phyloP scores from a whole-genome alignment of 2,329 filamentous ascomycete genomes.

The Sclerotinia minor region DNA sequence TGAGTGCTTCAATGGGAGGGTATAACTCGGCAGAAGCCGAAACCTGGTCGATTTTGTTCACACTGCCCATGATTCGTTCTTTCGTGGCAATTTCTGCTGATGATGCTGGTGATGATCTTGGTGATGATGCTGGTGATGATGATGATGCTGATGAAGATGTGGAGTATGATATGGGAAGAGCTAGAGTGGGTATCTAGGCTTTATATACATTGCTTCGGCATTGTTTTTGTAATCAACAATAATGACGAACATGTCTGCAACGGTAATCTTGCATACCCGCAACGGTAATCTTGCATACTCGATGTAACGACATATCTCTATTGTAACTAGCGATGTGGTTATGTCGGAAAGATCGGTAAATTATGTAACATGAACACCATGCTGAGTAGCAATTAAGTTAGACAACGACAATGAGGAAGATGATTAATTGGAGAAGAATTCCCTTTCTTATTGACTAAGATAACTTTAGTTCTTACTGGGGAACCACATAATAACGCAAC shows the following conservation, averaged over 20 bases:
- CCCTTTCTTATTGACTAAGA: neutral
- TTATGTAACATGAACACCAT: no score
- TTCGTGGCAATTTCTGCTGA: neutral
- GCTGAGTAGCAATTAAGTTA: no score
- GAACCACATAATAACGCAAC: neutral
- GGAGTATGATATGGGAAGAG: neutral
- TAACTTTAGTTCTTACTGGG: neutral
- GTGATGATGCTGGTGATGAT: neutral
- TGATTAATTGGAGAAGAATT: neutral
- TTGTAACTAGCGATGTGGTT: neutral
- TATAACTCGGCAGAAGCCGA: neutral
- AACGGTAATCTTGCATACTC: neutral
- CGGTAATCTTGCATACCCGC: neutral
- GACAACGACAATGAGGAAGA: neutral
- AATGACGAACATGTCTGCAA: neutral
- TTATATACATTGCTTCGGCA: neutral
- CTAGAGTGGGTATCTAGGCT: neutral
- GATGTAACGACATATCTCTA: neutral
- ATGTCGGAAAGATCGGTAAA: neutral
- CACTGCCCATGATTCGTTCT: neutral
- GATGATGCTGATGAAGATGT: neutral
- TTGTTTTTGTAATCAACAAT: neutral
- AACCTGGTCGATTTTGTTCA: neutral
- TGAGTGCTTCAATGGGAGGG: slow-evolving; percentile 10
- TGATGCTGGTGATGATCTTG: neutral